Percentiles rank a stretch among this genome's conserved stretches.
Evolutionary conservation across 257 asterid species (phyloP).

Genomic region (Solanum appendiculatum): DNA sequence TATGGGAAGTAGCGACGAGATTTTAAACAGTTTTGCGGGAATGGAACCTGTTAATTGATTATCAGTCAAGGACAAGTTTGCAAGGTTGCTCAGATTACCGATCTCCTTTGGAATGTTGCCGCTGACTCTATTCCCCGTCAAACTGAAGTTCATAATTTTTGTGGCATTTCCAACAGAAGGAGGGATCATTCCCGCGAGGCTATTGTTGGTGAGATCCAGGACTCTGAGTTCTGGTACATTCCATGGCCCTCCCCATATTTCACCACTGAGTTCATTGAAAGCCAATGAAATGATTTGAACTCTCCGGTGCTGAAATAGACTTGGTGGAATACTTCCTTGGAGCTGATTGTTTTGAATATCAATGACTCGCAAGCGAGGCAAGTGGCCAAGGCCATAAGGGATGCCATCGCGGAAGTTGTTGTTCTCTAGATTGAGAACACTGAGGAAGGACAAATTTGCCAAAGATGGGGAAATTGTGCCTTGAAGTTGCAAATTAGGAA

Average conservation of each 20-base stretch:
- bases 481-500: slow-evolving; percentile 12
- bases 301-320: slow-evolving; percentile 1
- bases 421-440: slow-evolving; percentile 4
- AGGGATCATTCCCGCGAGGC: not conserved
- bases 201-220: not conserved
- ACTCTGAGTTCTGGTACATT: not conserved
- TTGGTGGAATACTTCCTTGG: not conserved
- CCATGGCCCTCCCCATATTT: not conserved
- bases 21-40: slow-evolving; percentile 12
- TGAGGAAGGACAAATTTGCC: slow-evolving; percentile 29
- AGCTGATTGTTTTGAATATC: not conserved
- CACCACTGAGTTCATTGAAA: slow-evolving; percentile 7
- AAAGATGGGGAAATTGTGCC: slow-evolving; percentile 17
- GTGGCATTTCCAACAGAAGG: not conserved
- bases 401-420: slow-evolving; percentile 1
- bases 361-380: not conserved
- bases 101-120: slow-evolving; percentile 3
- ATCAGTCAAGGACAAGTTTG: not conserved
- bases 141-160: not conserved
- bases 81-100: not conserved
- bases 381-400: not conserved
- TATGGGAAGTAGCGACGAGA: slow-evolving; percentile 4
- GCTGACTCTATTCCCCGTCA: not conserved
- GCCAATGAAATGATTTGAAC: slow-evolving; percentile 2
- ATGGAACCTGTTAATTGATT: slow-evolving; percentile 19